Evolutionary conservation across 2,329 filamentous ascomycete genomes (phyloP), one percentile per base, ranked within the genome.

Genomic region (Hymenoscyphus repandus): DNA sequence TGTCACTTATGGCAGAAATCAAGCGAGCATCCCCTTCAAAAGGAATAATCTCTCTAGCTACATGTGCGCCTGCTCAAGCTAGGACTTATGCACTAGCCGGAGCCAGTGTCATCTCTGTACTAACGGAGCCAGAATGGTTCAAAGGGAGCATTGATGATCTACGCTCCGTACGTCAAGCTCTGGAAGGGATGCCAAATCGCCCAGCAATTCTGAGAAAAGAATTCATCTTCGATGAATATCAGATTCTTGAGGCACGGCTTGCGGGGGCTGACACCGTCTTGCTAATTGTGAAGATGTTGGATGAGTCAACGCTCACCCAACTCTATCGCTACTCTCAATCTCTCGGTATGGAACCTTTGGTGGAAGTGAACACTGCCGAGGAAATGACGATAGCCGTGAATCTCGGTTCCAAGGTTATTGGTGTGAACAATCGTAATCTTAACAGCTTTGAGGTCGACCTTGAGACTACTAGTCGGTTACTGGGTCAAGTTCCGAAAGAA

Each of bases 121-220:
- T 99, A 42, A 99, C 93, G 0, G 93, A 99, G 70, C 93, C 95
- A 0, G 88, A 97, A 65, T 99, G 93, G 93, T 99, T 99, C 76
- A 97, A 96, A 72, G 93, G 93, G 43, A 95, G 87, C 69, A 91
- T 99, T 54, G 92, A 99, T 52, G 93, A 99, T 66, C 73, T 99
- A 48, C 82, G 88, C 53, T 83, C 86, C 32, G 93, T 97, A 30
- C 83, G 93, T 40, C 88, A 92, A 68, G 90, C 88, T 44, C 74
- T 99, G n/a, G 82, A 90, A 61, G 86, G 87, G 11, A 90, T 99
- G 85, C 85, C 89, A 1, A 95, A 96, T 66, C 80, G 93, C 47
- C 95, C 93, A 2, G 95, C 92, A 1, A 80, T 99, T 11, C 73
- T 99, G 30, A 84, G 95, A 20, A 99, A 99, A 67, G 93, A 99